Conservation (phyloP, 257 asterid genomes). For the Solanum habrochaites region DNA sequence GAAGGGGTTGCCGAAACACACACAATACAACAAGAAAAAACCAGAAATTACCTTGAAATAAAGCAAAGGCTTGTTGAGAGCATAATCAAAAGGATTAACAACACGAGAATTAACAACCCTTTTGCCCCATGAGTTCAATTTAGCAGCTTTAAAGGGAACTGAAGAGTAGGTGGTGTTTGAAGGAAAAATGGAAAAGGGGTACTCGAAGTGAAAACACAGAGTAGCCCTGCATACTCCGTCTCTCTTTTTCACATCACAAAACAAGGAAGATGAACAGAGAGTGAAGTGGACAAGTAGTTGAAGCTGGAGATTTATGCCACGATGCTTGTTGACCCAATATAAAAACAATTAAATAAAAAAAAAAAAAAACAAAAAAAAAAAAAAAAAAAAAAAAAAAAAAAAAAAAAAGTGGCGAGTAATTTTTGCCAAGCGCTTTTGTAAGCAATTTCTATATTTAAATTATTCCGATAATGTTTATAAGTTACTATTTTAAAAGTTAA, state of each 20-base stretch:
- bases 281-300: background rate
- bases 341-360: too few relatives aligned
- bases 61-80: background rate
- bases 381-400: too few relatives aligned
- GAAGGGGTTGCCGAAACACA: background rate
- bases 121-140: background rate
- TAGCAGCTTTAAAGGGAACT: background rate
- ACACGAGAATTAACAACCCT: background rate
- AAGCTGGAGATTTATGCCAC: background rate
- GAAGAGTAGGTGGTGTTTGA: background rate
- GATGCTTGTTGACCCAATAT: background rate
- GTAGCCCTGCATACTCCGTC: constrained; percentile 16
- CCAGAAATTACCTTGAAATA: constrained; percentile 3
- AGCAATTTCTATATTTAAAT: background rate
- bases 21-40: background rate
- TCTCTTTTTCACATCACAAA: background rate
- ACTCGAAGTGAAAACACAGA: constrained; percentile 2
- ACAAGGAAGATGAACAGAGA: background rate
- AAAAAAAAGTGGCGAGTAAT: background rate
- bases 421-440: background rate
- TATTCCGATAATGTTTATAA: too few relatives aligned
- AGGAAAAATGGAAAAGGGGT: background rate
- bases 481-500: too few relatives aligned
- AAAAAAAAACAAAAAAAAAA: too few relatives aligned
- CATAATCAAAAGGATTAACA: background rate